Conservation (phyloP, 768 basidiomycete species). For the Suillus lakei region DNA sequence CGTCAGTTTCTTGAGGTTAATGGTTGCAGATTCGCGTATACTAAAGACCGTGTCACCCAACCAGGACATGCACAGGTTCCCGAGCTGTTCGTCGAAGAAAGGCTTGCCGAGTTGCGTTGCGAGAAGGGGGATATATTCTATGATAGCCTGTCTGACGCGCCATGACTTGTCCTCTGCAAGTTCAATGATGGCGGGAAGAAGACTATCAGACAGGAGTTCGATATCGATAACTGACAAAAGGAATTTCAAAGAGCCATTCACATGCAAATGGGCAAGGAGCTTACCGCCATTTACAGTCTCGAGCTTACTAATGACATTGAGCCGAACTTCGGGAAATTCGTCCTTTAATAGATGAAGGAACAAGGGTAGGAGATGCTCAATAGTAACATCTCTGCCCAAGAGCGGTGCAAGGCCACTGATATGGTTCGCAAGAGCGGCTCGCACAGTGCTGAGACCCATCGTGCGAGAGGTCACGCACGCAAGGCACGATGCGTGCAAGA, state of each 20-base stretch:
- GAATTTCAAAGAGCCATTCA: conserved; percentile 5
- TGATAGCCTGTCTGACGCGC: conserved; percentile 99
- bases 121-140: conserved; percentile 98
- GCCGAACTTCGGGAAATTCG: conserved; percentile 96
- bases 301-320: conserved; percentile 98
- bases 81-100: conserved; percentile 98
- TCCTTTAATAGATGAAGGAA: conserved; percentile 98
- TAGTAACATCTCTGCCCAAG: conserved; percentile 90
- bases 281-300: conserved; percentile 92
- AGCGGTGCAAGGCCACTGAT: conserved; percentile 96
- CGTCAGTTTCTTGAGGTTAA: conserved; percentile 95
- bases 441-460: conserved; percentile 96
- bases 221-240: conserved; percentile 88
- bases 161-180: conserved; percentile 99
- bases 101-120: conserved; percentile 96
- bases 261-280: conserved; percentile 3
- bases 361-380: conserved; percentile 94
- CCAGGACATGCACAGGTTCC: conserved; percentile 99
- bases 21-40: conserved; percentile 97
- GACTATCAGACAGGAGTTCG: conserved; percentile 89
- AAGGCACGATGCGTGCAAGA: conserved; percentile 90
- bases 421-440: conserved; percentile 94
- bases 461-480: conserved; percentile 91
- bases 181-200: conserved; percentile 96
- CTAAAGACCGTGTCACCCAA: conserved; percentile 97